Base-by-base conservation (phyloP, 1,284 basidiomycete species). In the Pisolithus thermaeus region DNA sequence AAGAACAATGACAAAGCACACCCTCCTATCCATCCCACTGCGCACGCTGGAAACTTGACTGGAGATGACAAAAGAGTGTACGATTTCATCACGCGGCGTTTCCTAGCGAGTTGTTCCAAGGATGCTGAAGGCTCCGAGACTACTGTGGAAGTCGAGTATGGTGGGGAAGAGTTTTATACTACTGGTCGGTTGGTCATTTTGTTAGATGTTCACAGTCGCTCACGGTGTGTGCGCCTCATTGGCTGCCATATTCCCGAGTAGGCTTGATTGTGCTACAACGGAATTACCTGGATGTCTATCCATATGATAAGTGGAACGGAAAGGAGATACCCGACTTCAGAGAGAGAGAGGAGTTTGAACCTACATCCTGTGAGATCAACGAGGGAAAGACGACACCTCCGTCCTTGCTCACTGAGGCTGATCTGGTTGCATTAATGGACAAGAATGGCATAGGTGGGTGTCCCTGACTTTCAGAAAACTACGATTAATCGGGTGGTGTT, bases 1-100 rank as follows among this genome's bases (percentile, higher is more conserved):
- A 89, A 87, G 70, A 94, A 97, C 68, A 92, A 99, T 67, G 97
- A 99, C 70, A 93, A 99, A 65, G 97, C 97, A 0, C 97, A 99
- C 76, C 97, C 97, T 30, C 97, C 97, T 0, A 99, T 99, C 58
- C 97, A 99, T 62, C 97, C 97, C 0, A 98, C 94, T 0, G 87
- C 90, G 4, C 85, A 95, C 67, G 92, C 86, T 1, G 84, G 75
- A 11, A 87, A 88, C 59, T 73, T 98, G 11, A 73, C 65, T 0
- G 91, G 88, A 0, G 92, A 98, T 59, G 93, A 98, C 59, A 94
- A 93, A 69, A 77, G 79, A 44, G 95, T 99, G 0, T 99, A 97
- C 61, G 97, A 99, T 59, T 93, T 89, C 59, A 90, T 99, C 52
- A 84, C 93, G 0, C 77, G 97, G 1, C 81, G 97, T 3, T 99